Evolutionary conservation across 257 asterid species (phyloP), one percentile per base, ranked within the genome.

Genomic region (Perilla frutescens): DNA sequence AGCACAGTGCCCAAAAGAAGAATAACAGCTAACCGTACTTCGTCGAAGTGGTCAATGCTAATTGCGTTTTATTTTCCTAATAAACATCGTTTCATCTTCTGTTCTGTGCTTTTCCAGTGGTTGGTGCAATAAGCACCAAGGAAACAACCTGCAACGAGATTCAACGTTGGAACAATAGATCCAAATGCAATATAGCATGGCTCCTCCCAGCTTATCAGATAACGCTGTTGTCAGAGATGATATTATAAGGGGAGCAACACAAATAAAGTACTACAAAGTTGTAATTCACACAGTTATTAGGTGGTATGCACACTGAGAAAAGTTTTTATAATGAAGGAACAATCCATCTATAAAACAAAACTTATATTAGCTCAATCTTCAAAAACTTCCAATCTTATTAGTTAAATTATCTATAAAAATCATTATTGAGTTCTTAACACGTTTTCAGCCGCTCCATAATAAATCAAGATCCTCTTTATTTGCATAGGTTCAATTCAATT

Each of bases 61-160:
- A 47, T 45, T 44, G 77, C 50, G 59, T 69, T 66, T 82, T 81
- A 84, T 84, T 78, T 81, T 72, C 70, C 75, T 53, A 84, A 39
- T 44, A 71, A 70, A 54, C 80, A 49, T 69, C 13, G 81, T 64
- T 37, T 79, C 65, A 67, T 81, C 77, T 81, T 76, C 82, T 77
- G 65, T 56, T 72, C 83, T 75, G 53, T 69, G 71, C 69, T 69
- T 62, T 20, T 72, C 79, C 15, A 72, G 44, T 54, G 53, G 66
- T n/a, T 32, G 40, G 40, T 60, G 75, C 76, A 57, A 45, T 58
- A 72, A 63, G 66, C 61, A 68, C 63, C 44, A 8, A 61, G 6
- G 73, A 79, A 41, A 55, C 77, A 69, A 70, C 80, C 86, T 76
- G 81, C 76, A 76, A 49, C 6, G 7, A 49, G 47, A 77, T 66